Conservation (phyloP, 257 asterid genomes). For the Voacanga thouarsii region DNA sequence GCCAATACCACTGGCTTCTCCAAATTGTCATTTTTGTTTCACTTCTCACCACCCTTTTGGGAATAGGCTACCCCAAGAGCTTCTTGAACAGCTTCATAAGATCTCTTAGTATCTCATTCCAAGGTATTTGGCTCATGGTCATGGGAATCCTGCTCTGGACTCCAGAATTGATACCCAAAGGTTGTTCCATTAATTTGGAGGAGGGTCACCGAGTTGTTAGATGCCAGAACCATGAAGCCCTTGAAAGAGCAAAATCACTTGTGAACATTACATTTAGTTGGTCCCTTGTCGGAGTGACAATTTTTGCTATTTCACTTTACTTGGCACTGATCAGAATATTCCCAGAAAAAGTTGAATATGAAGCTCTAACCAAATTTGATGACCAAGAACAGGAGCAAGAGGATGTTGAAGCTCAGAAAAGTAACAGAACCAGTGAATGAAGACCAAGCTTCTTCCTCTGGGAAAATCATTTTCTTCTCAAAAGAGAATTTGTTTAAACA, state of each 20-base stretch:
- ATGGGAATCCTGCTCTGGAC: slow-evolving; percentile 81
- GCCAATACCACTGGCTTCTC: slow-evolving; percentile 76
- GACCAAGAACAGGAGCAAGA: background rate
- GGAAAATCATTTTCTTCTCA: slow-evolving; percentile 1
- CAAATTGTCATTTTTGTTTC: slow-evolving; percentile 49
- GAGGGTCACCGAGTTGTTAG: slow-evolving; percentile 42
- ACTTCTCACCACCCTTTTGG: slow-evolving; percentile 42
- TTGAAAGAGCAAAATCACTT: slow-evolving; percentile 65
- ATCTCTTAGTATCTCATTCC: slow-evolving; percentile 49
- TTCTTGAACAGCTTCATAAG: slow-evolving; percentile 60
- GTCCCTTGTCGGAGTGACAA: slow-evolving; percentile 42
- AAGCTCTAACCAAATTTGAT: background rate
- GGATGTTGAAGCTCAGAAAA: slow-evolving; percentile 8
- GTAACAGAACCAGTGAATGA: background rate
- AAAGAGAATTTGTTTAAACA: background rate
- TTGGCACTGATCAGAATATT: slow-evolving; percentile 31
- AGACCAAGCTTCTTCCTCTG: background rate
- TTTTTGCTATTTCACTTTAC: slow-evolving; percentile 37
- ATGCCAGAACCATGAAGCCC: slow-evolving; percentile 49
- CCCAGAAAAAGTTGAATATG: slow-evolving; percentile 43
- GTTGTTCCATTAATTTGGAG: slow-evolving; percentile 26
- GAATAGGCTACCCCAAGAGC: slow-evolving; percentile 39
- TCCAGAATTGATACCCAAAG: slow-evolving; percentile 38
- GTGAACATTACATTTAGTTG: slow-evolving; percentile 67
- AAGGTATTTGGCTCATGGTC: slow-evolving; percentile 76